phyloP scores from a whole-genome alignment of 2,329 filamentous ascomycete genomes.

The Colletotrichum musae region DNA sequence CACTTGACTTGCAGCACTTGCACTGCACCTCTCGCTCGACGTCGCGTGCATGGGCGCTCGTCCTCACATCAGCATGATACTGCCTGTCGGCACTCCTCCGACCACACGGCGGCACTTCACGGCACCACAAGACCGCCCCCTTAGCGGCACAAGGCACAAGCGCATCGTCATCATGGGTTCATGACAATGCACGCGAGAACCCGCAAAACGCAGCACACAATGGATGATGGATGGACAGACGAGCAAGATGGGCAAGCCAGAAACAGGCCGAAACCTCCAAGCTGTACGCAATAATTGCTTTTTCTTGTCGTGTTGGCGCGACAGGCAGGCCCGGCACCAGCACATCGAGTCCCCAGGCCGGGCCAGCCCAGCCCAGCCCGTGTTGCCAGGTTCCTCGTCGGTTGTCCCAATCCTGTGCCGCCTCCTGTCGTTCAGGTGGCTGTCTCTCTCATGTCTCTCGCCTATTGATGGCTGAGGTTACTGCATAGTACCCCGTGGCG shows the following conservation, averaged over 20 bases:
- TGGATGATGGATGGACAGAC: no score
- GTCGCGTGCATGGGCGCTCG: conserved; percentile 19
- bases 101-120: background rate
- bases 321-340: background rate
- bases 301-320: background rate
- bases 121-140: conserved; percentile 16
- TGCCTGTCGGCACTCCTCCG: conserved; percentile 14
- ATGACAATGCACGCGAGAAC: background rate
- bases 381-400: background rate
- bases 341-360: no score
- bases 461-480: conserved; percentile 19
- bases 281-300: conserved; percentile 2
- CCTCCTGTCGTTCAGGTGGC: conserved; percentile 17
- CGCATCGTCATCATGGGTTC: conserved; percentile 11
- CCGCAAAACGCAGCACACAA: no score
- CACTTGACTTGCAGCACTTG: conserved; percentile 4
- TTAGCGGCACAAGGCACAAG: conserved; percentile 13
- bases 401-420: conserved; percentile 6
- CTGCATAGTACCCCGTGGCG: background rate
- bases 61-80: conserved; percentile 13
- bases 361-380: no score
- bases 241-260: no score
- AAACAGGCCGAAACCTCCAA: no score
- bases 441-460: conserved; percentile 26
- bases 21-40: conserved; percentile 16